A percentile compares a stretch with the other conserved stretches of the same genome.
Conservation (phyloP, 129 eudicot genomes). For the Dittrichia graveolens region DNA sequence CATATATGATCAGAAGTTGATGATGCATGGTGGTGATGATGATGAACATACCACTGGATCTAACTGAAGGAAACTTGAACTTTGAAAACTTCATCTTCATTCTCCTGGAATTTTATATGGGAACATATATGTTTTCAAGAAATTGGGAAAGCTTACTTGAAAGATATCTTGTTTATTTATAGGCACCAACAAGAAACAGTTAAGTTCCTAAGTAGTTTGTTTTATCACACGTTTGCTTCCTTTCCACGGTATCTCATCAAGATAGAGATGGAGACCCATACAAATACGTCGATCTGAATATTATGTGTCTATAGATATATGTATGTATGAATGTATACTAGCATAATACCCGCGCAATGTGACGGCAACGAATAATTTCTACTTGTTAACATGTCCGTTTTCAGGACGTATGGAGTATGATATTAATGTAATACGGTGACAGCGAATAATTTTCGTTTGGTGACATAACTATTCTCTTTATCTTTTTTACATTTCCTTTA, state of each 20-base stretch:
- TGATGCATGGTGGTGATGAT: background rate
- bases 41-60: conserved; percentile 28
- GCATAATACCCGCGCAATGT: no score
- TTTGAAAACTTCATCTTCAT: conserved; percentile 23
- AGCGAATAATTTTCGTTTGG: no score
- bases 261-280: background rate
- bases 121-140: background rate
- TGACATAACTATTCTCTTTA: no score
- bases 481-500: no score
- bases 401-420: no score
- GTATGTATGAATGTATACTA: background rate
- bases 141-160: conserved; percentile 23
- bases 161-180: conserved; percentile 27
- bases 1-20: background rate
- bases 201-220: conserved; percentile 20
- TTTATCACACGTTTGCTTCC: conserved; percentile 40
- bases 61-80: conserved; percentile 30
- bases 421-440: no score
- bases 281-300: no score
- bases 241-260: conserved; percentile 24
- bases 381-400: no score
- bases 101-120: conserved; percentile 16
- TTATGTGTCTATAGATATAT: background rate
- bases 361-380: no score
- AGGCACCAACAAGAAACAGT: conserved; percentile 25